Percentiles rank a stretch among this genome's conserved stretches.
These are phyloP conservation scores for Podaxis sp. DNA, from an alignment of 768 basidiomycete genomes.

Conservation along the genomic window DNA sequence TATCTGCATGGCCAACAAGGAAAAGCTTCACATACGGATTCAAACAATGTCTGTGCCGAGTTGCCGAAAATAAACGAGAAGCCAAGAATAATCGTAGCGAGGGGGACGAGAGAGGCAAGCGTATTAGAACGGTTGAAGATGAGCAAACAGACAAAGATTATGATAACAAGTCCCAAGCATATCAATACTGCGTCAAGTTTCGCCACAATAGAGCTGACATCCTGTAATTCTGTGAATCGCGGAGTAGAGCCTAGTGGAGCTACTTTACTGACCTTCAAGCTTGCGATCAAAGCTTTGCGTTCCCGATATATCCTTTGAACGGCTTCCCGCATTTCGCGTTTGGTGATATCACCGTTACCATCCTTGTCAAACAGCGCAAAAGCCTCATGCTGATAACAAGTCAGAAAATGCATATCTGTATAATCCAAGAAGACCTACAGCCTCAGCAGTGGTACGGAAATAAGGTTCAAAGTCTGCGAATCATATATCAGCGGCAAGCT, in stretches of 20 bases:
- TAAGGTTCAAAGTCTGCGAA: conserved; percentile 75
- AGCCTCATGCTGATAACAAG: conserved; percentile 51
- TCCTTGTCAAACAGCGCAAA: conserved; percentile 78
- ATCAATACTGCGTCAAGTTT: conserved; percentile 79
- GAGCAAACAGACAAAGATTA: conserved; percentile 70
- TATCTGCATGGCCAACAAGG: background rate
- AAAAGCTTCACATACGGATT: conserved; percentile 51
- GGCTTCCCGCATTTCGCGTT: conserved; percentile 78
- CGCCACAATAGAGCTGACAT: conserved; percentile 69
- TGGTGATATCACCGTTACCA: conserved; percentile 79
- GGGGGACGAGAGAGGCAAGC: conserved; percentile 70
- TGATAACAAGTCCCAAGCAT: conserved; percentile 50
- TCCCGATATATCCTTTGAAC: conserved; percentile 81
- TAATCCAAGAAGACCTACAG: conserved; percentile 41
- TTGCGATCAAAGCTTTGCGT: conserved; percentile 66
- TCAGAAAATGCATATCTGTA: conserved; percentile 5
- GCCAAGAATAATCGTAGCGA: conserved; percentile 78
- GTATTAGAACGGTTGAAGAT: conserved; percentile 72
- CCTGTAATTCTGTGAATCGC: conserved; percentile 34
- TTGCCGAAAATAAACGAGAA: conserved; percentile 87
- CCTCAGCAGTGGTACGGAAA: conserved; percentile 70
- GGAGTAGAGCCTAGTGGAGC: background rate
- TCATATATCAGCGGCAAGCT: background rate
- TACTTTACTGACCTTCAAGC: conserved; percentile 55
- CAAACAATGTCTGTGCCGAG: conserved; percentile 76